Evolutionary conservation across 768 basidiomycete species (phyloP), one percentile per base, ranked within the genome.

Genomic region (Leccinum subgranulosum): DNA sequence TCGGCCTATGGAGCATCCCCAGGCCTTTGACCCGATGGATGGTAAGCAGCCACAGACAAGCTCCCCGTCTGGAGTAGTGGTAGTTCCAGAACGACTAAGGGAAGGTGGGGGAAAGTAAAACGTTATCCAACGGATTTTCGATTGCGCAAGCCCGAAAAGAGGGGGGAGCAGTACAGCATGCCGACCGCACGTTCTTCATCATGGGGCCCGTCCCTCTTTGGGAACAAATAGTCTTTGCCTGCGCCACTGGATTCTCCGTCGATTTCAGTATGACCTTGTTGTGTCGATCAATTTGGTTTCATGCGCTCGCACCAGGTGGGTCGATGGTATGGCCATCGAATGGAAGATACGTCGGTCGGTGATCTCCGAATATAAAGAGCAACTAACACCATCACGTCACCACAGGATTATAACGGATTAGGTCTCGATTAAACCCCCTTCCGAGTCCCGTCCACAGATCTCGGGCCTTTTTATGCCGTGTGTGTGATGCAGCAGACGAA

Each of bases 241-340:
- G 36, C 43, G 36, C 53, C 23, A 28, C 45, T 55, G 25, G 39
- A 34, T 65, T 54, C 50, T 60, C 52, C 53, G 51, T 33, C 23
- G 21, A 46, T 7, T 46, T 51, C 55, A 41, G 46, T 5, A 43
- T 19, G 10, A 49, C 41, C 43, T 45, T 49, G n/a, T 51, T 52
- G 23, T 28, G 15, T 39, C 43, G 28, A 48, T 53, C 17, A 31
- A 3, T 55, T 43, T 23, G 28, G 27, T 23, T 45, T 41, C 43
- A 48, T 33, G 11, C 3, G 39, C 28, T 27, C 10, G 14, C 7
- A 21, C 50, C 25, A 17, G 39, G 59, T 34, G 52, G 28, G 6
- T 49, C 41, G 25, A 56, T 12, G 15, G 29, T 25, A 45, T 23
- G 53, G n/a, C 21, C 4, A 50, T 28, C 33, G 21, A 28, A 57